Conservation (phyloP, 352 stramenopile species). For the Globisporangium carolinianum region DNA sequence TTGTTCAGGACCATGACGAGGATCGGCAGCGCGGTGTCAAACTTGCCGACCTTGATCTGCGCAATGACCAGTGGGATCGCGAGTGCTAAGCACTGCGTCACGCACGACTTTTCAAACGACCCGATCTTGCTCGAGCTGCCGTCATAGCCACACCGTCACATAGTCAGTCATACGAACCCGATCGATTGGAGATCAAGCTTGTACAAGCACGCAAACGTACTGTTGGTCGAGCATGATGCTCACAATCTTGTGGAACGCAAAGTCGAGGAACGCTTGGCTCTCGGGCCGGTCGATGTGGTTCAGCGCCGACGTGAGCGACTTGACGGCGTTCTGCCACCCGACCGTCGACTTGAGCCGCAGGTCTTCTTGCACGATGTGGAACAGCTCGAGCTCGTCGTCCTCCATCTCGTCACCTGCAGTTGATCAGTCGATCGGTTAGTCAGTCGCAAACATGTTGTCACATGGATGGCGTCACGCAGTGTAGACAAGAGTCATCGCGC, state of each 20-base stretch:
- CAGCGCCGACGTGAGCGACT: conserved; percentile 71
- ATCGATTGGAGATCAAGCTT: too few relatives aligned
- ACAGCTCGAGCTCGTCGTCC: conserved; percentile 79
- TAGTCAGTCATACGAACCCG: background rate
- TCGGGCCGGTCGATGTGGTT: conserved; percentile 61
- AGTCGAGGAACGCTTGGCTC: conserved; percentile 72
- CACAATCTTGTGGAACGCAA: conserved; percentile 72
- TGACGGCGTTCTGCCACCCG: conserved; percentile 86
- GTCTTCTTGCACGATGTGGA: conserved; percentile 80
- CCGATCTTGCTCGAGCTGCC: conserved; percentile 82
- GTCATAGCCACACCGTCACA: too few relatives aligned
- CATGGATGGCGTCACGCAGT: too few relatives aligned
- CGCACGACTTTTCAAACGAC: conserved; percentile 79
- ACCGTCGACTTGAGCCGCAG: conserved; percentile 86
- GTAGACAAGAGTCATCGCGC: too few relatives aligned
- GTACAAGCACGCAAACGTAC: conserved; percentile 33
- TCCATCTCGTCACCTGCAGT: conserved; percentile 52
- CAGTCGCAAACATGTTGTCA: background rate
- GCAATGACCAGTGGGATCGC: conserved; percentile 61
- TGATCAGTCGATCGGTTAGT: background rate
- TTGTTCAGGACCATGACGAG: conserved; percentile 86
- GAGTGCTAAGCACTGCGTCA: conserved; percentile 69
- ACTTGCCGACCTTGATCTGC: conserved; percentile 67
- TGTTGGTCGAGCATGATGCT: conserved; percentile 89
- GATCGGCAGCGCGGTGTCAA: conserved; percentile 53